phyloP scores from a whole-genome alignment of 1,284 basidiomycete species.

The Ceratobasidium sp. region DNA sequence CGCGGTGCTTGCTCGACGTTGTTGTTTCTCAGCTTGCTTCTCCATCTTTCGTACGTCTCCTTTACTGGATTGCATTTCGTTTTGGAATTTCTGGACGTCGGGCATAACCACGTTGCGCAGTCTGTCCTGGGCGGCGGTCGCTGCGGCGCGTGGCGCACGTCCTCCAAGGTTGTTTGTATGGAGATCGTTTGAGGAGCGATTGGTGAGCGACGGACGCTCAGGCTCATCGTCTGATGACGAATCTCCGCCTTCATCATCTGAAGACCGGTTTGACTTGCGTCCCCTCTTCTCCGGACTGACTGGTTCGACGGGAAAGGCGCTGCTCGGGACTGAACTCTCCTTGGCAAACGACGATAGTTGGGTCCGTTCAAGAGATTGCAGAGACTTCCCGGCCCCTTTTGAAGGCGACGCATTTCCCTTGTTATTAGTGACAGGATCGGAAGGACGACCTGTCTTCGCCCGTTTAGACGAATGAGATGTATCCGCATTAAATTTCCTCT shows the following conservation, averaged over 20 bases:
- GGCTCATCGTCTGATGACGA: slow-evolving; percentile 2
- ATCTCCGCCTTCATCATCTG: slow-evolving; percentile 23
- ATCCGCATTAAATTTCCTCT: slow-evolving; percentile 48
- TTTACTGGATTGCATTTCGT: slow-evolving; percentile 58
- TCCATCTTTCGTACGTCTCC: slow-evolving; percentile 40
- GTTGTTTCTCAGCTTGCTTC: slow-evolving; percentile 23
- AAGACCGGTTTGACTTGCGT: slow-evolving; percentile 16
- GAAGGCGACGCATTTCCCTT: neutral
- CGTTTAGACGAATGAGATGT: slow-evolving; percentile 21
- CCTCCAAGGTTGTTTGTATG: slow-evolving; percentile 23
- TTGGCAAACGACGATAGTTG: slow-evolving; percentile 12
- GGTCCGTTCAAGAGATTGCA: neutral
- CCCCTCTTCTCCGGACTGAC: slow-evolving; percentile 19
- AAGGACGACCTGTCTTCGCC: slow-evolving; percentile 7
- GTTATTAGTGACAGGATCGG: neutral
- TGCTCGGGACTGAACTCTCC: neutral
- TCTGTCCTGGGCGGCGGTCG: slow-evolving; percentile 66
- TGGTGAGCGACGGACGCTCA: neutral
- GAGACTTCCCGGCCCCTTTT: neutral
- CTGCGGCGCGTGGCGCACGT: slow-evolving; percentile 58
- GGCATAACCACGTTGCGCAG: slow-evolving; percentile 76
- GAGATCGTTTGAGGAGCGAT: neutral
- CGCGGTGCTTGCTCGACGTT: slow-evolving; percentile 15
- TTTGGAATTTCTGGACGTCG: slow-evolving; percentile 72
- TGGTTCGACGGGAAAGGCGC: neutral